A percentile compares a stretch with the other conserved stretches of the same genome.
Conservation (phyloP, 768 basidiomycete genomes). For the Trametes gibbosa region DNA sequence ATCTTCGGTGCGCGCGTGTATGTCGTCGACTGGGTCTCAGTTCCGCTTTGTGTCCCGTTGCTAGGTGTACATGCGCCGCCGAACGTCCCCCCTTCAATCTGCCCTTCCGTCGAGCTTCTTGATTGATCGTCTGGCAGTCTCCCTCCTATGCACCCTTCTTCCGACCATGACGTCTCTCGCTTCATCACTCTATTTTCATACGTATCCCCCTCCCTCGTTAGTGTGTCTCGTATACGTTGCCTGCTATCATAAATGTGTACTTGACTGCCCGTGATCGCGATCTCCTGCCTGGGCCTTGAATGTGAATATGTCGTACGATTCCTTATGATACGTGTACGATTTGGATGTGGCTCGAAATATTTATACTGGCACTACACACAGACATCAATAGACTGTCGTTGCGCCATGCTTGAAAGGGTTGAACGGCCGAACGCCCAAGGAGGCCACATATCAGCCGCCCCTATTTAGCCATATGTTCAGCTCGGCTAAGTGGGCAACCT, state of each 20-base stretch:
- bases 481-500: no score
- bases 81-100: slow-evolving; percentile 11
- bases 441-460: no score
- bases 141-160: not conserved
- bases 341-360: not conserved
- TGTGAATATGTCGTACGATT: not conserved
- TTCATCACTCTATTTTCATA: no score
- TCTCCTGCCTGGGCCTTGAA: no score
- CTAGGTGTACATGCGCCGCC: slow-evolving; percentile 4
- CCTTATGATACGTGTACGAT: not conserved
- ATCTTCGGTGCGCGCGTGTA: slow-evolving; percentile 15
- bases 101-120: slow-evolving; percentile 10
- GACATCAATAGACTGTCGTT: no score
- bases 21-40: slow-evolving; percentile 12
- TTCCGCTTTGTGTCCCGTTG: slow-evolving; percentile 6
- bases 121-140: slow-evolving; percentile 15
- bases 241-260: not conserved
- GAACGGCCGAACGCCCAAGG: no score
- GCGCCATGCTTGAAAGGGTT: no score
- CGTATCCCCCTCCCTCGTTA: not conserved
- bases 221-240: not conserved
- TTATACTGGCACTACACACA: no score
- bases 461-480: no score
- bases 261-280: no score
- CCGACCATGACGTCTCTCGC: not conserved